Percentiles rank a stretch among this genome's conserved stretches.
These are phyloP conservation scores for Saturnispora gosingensis DNA, from an alignment of 805 yeast species.

Conservation along the genomic window DNA sequence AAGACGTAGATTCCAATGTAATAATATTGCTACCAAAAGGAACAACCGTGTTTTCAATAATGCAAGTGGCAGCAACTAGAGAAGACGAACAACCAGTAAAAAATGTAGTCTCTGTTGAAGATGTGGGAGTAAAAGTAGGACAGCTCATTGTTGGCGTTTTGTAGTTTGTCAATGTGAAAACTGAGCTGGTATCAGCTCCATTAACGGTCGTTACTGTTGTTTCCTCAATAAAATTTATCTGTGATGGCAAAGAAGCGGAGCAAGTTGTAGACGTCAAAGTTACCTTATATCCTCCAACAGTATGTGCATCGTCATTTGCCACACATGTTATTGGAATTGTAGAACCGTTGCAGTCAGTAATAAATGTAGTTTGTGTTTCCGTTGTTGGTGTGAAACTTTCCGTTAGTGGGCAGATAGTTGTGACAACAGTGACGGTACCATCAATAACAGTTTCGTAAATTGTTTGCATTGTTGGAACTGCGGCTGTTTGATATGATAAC, in stretches of 20 bases:
- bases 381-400: constrained; percentile 5
- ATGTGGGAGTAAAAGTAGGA: constrained; percentile 1
- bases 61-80: neutral
- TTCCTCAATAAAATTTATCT: neutral
- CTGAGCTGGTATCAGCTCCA: neutral
- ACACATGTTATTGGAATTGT: neutral
- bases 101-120: constrained; percentile 3
- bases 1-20: constrained; percentile 1
- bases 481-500: neutral
- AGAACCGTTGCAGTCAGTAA: constrained; percentile 3
- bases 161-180: neutral
- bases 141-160: neutral
- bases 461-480: constrained; percentile 8
- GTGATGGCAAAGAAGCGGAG: neutral
- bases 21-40: neutral
- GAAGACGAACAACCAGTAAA: neutral
- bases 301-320: neutral
- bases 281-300: constrained; percentile 6
- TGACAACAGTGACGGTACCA: constrained; percentile 13
- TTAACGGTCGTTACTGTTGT: neutral
- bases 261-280: constrained; percentile 1
- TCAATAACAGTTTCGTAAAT: constrained; percentile 11
- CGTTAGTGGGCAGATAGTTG: constrained; percentile 16
- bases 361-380: neutral
- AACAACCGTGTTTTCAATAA: neutral